Evolutionary conservation across 441 rosid species (phyloP).

Genomic region (Oxalis stricta): DNA sequence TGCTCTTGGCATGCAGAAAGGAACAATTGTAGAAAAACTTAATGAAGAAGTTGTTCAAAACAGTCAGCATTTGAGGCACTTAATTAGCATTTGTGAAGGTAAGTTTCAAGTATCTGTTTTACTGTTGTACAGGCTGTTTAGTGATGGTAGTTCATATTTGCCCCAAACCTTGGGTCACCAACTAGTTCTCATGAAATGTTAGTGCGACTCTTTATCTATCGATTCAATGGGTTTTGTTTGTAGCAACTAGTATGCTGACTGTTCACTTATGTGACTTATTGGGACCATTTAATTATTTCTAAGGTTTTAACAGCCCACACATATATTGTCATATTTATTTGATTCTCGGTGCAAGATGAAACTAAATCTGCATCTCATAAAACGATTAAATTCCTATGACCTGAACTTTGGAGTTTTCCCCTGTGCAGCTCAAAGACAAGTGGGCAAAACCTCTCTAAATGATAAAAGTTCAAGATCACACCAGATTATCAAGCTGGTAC

Average conservation of each 20-base stretch:
- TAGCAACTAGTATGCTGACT: not conserved
- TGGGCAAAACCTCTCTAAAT: conserved; percentile 80
- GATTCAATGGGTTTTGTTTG: no score
- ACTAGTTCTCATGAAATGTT: not conserved
- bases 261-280: not conserved
- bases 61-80: conserved; percentile 57
- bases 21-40: conserved; percentile 70
- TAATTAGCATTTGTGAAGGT: conserved; percentile 84
- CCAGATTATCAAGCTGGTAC: conserved; percentile 88
- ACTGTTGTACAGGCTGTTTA: not conserved
- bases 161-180: not conserved
- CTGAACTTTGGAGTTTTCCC: conserved; percentile 5
- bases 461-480: conserved; percentile 93
- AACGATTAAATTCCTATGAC: conserved; percentile 5
- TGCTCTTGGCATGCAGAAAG: conserved; percentile 44
- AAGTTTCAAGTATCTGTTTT: not conserved
- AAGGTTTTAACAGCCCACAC: no score
- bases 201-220: no score
- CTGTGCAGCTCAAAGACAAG: conserved; percentile 78
- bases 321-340: no score
- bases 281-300: no score
- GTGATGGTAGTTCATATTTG: not conserved
- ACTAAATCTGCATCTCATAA: conserved; percentile 1
- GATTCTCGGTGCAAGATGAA: not conserved
- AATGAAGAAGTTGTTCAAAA: conserved; percentile 66